Percentiles rank a stretch among this genome's conserved stretches.
Conservation (phyloP, 805 yeast genomes). For the Kodamaea sagamina region DNA sequence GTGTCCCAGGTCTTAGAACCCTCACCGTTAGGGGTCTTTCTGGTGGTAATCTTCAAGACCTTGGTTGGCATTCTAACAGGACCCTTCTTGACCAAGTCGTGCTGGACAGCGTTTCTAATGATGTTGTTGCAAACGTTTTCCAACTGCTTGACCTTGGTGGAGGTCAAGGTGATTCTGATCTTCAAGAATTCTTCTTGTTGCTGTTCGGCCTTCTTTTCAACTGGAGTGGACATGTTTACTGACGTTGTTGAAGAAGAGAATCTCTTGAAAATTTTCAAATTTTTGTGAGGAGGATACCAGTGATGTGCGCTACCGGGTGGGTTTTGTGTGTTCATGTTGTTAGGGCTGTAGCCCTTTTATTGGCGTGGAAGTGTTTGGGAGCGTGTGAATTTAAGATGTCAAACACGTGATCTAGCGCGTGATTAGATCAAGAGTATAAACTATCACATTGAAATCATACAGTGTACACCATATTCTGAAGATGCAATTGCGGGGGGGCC, state of each 20-base stretch:
- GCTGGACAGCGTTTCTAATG: slow-evolving; percentile 80
- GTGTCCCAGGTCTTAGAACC: slow-evolving; percentile 99
- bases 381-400: too few relatives aligned
- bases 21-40: slow-evolving; percentile 99
- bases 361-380: too few relatives aligned
- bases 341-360: slow-evolving; percentile 19
- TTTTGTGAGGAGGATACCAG: slow-evolving; percentile 7
- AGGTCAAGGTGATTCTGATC: slow-evolving; percentile 98
- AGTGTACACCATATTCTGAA: too few relatives aligned
- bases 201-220: slow-evolving; percentile 79
- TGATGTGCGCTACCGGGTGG: slow-evolving; percentile 11
- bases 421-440: too few relatives aligned
- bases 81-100: slow-evolving; percentile 91
- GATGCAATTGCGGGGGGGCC: too few relatives aligned
- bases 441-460: too few relatives aligned
- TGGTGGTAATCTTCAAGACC: slow-evolving; percentile 96
- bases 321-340: neutral
- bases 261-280: slow-evolving; percentile 13
- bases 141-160: slow-evolving; percentile 97
- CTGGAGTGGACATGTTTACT: slow-evolving; percentile 66
- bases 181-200: slow-evolving; percentile 85
- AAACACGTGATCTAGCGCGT: too few relatives aligned
- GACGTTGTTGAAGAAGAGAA: slow-evolving; percentile 38
- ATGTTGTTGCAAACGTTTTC: slow-evolving; percentile 95
- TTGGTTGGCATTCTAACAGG: slow-evolving; percentile 99